Evolutionary conservation across 805 yeast genomes (phyloP).

Genomic region (Yamadazyma endophytica): DNA sequence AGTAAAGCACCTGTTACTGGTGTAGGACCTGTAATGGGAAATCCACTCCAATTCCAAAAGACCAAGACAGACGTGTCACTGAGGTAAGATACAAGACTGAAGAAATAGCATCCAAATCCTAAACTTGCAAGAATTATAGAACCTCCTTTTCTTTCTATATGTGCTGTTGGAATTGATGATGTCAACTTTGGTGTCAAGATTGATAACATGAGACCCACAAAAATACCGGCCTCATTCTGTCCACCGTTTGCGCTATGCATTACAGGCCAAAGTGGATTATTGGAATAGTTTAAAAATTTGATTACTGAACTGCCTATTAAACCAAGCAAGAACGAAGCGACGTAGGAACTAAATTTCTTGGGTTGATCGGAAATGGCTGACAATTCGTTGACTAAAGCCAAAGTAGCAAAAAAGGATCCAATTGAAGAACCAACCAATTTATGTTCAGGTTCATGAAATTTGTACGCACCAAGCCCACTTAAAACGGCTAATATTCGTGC

Average conservation of each 20-base stretch:
- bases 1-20: constrained; percentile 82
- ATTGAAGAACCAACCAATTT: constrained; percentile 63
- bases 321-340: constrained; percentile 65
- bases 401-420: constrained; percentile 61
- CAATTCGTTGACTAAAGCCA: constrained; percentile 57
- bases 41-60: constrained; percentile 97
- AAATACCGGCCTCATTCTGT: constrained; percentile 65
- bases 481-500: constrained; percentile 52
- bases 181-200: constrained; percentile 47
- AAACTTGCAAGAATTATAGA: constrained; percentile 49
- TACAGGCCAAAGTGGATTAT: constrained; percentile 96
- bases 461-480: constrained; percentile 73
- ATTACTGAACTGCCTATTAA: constrained; percentile 67
- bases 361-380: constrained; percentile 26
- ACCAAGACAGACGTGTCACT: constrained; percentile 83
- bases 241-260: constrained; percentile 87
- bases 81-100: constrained; percentile 66
- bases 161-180: neutral
- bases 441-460: constrained; percentile 61
- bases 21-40: constrained; percentile 78
- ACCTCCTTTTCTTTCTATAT: constrained; percentile 24
- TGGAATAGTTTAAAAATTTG: constrained; percentile 73
- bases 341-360: constrained; percentile 38
- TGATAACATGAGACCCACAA: constrained; percentile 61
- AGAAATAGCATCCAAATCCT: constrained; percentile 77